A percentile compares a stretch with the other conserved stretches of the same genome.
phyloP scores from a whole-genome alignment of 169 alveolate species.

The Eimeria zaria region DNA sequence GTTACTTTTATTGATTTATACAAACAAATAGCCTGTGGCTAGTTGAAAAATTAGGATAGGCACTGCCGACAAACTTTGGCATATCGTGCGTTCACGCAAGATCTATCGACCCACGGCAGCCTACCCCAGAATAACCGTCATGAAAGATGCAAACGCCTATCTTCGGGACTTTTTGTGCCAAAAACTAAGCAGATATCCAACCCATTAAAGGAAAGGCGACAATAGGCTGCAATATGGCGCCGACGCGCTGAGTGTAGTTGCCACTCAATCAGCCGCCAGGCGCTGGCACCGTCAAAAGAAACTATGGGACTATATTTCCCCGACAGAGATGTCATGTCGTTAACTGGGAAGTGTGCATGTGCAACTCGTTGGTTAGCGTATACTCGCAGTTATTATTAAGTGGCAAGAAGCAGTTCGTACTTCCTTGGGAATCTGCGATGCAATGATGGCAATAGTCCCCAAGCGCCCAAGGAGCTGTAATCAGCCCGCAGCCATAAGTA shows the following conservation, averaged over 20 bases:
- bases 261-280: background rate
- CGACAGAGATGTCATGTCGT: background rate
- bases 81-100: background rate
- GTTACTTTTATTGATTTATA: background rate
- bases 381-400: background rate
- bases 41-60: background rate
- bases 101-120: background rate
- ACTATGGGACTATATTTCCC: background rate
- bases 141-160: no score
- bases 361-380: background rate
- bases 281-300: background rate
- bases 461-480: background rate
- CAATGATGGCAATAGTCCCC: background rate
- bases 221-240: background rate
- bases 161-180: no score
- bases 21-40: no score
- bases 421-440: conserved; percentile 2
- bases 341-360: background rate
- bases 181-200: background rate
- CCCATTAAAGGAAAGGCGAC: background rate
- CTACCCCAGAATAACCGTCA: background rate
- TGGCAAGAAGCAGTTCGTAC: background rate
- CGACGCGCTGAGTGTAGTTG: background rate
- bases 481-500: background rate
- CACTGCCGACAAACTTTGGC: background rate